Evolutionary conservation across 164 flowering plant genomes (phyloP).

Genomic region (Dillenia turbinata): DNA sequence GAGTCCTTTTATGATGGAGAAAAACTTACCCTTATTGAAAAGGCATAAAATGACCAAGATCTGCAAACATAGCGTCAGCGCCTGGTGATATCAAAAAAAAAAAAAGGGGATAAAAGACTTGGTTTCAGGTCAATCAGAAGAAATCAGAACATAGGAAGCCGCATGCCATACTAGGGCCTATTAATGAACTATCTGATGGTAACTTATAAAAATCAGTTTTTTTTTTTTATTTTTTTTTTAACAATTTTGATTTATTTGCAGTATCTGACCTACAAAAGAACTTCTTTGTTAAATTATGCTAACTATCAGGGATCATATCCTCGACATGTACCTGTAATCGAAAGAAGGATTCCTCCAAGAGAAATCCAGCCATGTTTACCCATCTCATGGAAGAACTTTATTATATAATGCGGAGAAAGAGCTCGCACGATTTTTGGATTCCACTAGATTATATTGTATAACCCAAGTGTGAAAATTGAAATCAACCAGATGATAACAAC

Average conservation of each 20-base stretch:
- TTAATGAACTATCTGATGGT: too few species aligned
- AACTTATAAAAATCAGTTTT: too few species aligned
- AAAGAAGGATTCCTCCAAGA: slow-evolving; percentile 83
- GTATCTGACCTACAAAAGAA: too few species aligned
- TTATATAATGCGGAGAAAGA: slow-evolving; percentile 65
- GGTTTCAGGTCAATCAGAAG: too few species aligned
- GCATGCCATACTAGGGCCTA: too few species aligned
- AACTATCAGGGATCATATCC: too few species aligned
- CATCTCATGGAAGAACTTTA: slow-evolving; percentile 63
- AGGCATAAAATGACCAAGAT: slow-evolving; percentile 76
- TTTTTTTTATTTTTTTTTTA: too few species aligned
- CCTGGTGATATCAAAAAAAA: slow-evolving; percentile 45
- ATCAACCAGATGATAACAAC: slow-evolving; percentile 72
- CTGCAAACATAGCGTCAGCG: slow-evolving; percentile 89
- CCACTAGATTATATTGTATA: slow-evolving; percentile 72
- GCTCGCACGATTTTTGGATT: slow-evolving; percentile 68
- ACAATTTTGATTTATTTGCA: too few species aligned
- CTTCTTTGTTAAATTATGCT: too few species aligned
- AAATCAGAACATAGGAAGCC: too few species aligned
- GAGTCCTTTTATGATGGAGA: neutral
- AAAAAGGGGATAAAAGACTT: too few species aligned
- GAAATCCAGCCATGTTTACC: slow-evolving; percentile 90
- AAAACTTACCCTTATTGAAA: slow-evolving; percentile 56
- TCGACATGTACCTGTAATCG: slow-evolving; percentile 60
- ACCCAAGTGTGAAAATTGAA: slow-evolving; percentile 59